Percentiles rank a stretch among this genome's conserved stretches.
phyloP scores from a whole-genome alignment of 768 basidiomycete genomes.

The Stropharia rugosoannulata region DNA sequence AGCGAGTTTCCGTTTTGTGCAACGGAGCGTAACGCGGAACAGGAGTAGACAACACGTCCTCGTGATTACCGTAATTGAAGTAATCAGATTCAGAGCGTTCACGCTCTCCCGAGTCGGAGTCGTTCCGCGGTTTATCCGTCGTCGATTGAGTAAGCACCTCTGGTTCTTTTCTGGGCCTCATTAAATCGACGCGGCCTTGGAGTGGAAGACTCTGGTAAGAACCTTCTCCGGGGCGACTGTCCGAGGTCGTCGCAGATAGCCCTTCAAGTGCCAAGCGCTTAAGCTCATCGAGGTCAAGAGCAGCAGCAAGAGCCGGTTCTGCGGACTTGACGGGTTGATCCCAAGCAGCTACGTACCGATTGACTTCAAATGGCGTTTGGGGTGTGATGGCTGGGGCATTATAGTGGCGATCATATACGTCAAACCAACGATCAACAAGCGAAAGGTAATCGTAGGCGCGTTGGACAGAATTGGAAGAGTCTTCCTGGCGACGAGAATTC shows the following conservation, averaged over 20 bases:
- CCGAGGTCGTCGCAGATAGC: constrained; percentile 31
- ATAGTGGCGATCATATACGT: constrained; percentile 86
- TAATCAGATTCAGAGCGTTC: constrained; percentile 17
- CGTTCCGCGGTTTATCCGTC: constrained; percentile 16
- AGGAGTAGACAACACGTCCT: constrained; percentile 39
- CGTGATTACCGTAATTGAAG: constrained; percentile 14
- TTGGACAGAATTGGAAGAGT: constrained; percentile 28
- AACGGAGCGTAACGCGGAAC: constrained; percentile 27
- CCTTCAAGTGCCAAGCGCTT: constrained; percentile 62
- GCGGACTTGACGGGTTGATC: constrained; percentile 38
- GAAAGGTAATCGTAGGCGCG: constrained; percentile 74
- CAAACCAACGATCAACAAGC: constrained; percentile 89
- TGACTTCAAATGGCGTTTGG: constrained; percentile 55
- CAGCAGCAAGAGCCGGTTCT: constrained; percentile 9
- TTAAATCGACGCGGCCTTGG: constrained; percentile 85
- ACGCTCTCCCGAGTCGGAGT: constrained; percentile 20
- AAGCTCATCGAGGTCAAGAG: constrained; percentile 63
- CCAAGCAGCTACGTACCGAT: constrained; percentile 76
- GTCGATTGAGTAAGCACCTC: constrained; percentile 14
- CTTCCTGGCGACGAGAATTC: constrained; percentile 30
- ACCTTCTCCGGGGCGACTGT: constrained; percentile 47
- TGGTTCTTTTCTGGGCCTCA: constrained; percentile 50
- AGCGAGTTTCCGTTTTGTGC: constrained; percentile 32
- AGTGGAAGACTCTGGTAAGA: constrained; percentile 82
- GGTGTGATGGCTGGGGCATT: constrained; percentile 53